phyloP scores from a whole-genome alignment of 2,329 filamentous ascomycete species.

The Hortaea werneckii region DNA sequence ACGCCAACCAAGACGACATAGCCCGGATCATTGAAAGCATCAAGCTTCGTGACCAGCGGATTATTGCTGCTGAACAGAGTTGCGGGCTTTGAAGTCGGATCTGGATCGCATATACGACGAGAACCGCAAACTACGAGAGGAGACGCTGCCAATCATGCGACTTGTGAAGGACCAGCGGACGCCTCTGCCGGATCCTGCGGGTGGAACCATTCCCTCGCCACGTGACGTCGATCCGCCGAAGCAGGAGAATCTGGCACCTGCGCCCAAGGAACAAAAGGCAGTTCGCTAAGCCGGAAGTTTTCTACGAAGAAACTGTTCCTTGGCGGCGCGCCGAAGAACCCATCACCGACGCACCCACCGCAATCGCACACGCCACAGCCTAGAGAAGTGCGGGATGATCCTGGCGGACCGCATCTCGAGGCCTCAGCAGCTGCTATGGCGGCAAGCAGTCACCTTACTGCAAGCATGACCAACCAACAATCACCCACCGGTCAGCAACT shows the following conservation, averaged over 20 bases:
- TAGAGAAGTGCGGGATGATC: conserved; percentile 23
- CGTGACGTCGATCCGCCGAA: conserved; percentile 19
- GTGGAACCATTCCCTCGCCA: conserved; percentile 23
- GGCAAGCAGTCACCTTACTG: conserved; percentile 41
- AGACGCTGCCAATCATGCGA: conserved; percentile 80
- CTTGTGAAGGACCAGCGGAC: conserved; percentile 87
- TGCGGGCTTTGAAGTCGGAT: conserved; percentile 59
- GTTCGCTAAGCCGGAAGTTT: conserved; percentile 42
- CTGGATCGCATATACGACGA: conserved; percentile 55
- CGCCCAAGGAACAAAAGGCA: conserved; percentile 28
- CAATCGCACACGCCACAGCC: conserved; percentile 18
- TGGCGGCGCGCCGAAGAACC: conserved; percentile 38
- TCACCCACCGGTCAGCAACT: conserved; percentile 32
- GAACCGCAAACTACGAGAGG: conserved; percentile 78
- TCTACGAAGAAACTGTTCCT: conserved; percentile 45
- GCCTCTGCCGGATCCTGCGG: conserved; percentile 55
- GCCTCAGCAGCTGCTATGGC: conserved; percentile 42
- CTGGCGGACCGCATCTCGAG: conserved; percentile 28
- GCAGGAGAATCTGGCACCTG: conserved; percentile 16
- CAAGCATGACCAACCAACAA: conserved; percentile 35
- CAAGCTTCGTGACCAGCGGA: conserved; percentile 79
- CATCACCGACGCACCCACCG: conserved; percentile 39
- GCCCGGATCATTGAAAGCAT: conserved; percentile 83
- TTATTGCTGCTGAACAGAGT: conserved; percentile 74
- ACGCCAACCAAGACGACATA: conserved; percentile 86